Percentiles rank a stretch among this genome's conserved stretches.
These are phyloP conservation scores for Vigna reflexopilosa DNA, from an alignment of 306 rosid species.

Conservation along the genomic window DNA sequence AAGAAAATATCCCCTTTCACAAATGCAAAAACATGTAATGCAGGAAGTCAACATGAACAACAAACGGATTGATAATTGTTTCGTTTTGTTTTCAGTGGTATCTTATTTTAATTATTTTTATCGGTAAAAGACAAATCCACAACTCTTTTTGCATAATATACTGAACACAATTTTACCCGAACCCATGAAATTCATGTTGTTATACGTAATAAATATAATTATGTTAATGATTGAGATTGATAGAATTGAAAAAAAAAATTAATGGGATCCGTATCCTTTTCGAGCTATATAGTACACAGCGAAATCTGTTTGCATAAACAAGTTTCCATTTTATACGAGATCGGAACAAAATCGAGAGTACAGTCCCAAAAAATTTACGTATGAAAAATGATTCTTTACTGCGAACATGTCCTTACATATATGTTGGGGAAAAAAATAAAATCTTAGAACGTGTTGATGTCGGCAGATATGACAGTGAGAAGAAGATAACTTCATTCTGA, in stretches of 20 bases:
- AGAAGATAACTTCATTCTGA: neutral
- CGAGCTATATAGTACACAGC: neutral
- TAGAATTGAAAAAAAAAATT: neutral
- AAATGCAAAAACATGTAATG: neutral
- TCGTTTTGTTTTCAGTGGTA: too few relatives aligned
- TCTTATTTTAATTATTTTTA: too few relatives aligned
- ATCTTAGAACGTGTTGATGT: conserved; percentile 7
- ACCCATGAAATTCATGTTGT: neutral
- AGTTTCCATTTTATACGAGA: neutral
- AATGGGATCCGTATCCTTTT: neutral
- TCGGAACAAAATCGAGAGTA: conserved; percentile 8
- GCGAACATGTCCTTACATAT: neutral
- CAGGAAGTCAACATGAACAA: neutral
- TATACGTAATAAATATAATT: neutral
- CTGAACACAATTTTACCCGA: too few relatives aligned
- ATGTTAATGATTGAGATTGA: neutral
- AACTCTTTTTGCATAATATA: too few relatives aligned
- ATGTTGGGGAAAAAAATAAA: neutral
- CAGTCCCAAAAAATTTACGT: neutral
- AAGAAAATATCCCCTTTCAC: neutral
- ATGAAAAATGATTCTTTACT: neutral
- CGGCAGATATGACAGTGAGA: conserved; percentile 39
- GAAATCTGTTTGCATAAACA: neutral
- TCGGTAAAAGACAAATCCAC: too few relatives aligned
- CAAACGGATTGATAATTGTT: neutral